A percentile compares a stretch with the other conserved stretches of the same genome.
Evolutionary conservation across 352 stramenopile species (phyloP).

Genomic region (Blastocystis hominis): DNA sequence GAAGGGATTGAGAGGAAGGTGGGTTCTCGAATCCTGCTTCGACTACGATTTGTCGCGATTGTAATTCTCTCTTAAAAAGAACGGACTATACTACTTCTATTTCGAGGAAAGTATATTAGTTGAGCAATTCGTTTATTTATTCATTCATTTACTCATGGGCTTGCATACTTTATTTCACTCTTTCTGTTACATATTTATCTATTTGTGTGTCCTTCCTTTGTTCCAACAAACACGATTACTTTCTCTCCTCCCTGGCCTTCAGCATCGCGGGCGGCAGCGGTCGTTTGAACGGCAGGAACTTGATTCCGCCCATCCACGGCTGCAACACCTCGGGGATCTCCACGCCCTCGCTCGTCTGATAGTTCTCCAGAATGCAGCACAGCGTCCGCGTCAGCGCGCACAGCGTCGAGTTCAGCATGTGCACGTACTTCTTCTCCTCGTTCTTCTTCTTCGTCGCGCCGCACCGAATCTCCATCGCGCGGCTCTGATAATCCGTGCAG

Average conservation of each 20-base stretch:
- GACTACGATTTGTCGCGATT: neutral
- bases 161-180: too few species aligned
- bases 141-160: too few species aligned
- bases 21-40: conserved; percentile 32
- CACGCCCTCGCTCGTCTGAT: conserved; percentile 77
- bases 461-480: conserved; percentile 87
- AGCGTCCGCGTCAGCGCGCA: conserved; percentile 93
- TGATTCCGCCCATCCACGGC: conserved; percentile 94
- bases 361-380: conserved; percentile 97
- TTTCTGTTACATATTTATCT: too few species aligned
- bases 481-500: conserved; percentile 93
- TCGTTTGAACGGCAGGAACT: conserved; percentile 85
- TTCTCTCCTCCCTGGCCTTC: neutral
- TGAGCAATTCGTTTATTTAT: neutral
- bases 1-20: neutral
- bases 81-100: neutral
- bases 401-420: conserved; percentile 96
- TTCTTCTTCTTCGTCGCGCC: conserved; percentile 79
- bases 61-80: neutral
- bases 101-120: conserved; percentile 41
- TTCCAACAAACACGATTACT: neutral
- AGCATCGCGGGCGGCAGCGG: neutral
- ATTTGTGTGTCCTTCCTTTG: neutral
- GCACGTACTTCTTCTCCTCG: conserved; percentile 81
- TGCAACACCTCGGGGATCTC: conserved; percentile 89